Evolutionary conservation across 1,284 basidiomycete species (phyloP), one percentile per base, ranked within the genome.

Genomic region (Tilletia walkeri): DNA sequence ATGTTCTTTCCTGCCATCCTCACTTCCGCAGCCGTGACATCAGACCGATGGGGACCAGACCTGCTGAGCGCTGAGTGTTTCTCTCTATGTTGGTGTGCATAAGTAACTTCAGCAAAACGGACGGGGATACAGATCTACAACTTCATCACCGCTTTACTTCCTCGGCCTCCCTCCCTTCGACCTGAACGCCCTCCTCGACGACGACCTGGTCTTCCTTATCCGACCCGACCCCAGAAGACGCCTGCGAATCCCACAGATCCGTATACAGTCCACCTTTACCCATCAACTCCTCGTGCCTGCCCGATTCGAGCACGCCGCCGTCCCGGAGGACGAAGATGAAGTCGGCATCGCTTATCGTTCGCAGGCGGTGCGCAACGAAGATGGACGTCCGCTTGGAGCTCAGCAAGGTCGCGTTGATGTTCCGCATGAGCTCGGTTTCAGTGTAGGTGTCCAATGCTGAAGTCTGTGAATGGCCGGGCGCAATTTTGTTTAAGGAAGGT

Each of bases 381-480:
- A 99, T 92, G 72, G 93, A 94, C 7, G 95, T 99, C 67, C 93
- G 89, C 6, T 88, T 87, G 76, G 90, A 90, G 75, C 90, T 89
- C 36, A 92, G 85, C 30, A 99, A 86, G 0, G 89, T 90, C 18
- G 85, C 86, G 80, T 98, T 92, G 84, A 99, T 92, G 80, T 96
- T 97, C 76, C 89, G 88, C 94, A 98, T 98, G 67, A 99, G 86
- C 82, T 96, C 95, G 0, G 90, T 89, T 84, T 98, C 95, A 0
- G 95, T 98, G 77, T 93, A 92, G 2, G 92, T 92, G 81, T 99
- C 96, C 71, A 99, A 85, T 0, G 95, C 94, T 0, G 94, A 96
- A 0, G 96, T 99, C 89, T 94, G 74, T n/a, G 7, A 24, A 39
- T 20, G 36, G n/a, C 2, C 14, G 24, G n/a, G n/a, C n/a, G n/a